Percentiles rank a stretch among this genome's conserved stretches.
Evolutionary conservation across 495 filamentous ascomycete genomes (phyloP).

Genomic region (Glonium stellatum): DNA sequence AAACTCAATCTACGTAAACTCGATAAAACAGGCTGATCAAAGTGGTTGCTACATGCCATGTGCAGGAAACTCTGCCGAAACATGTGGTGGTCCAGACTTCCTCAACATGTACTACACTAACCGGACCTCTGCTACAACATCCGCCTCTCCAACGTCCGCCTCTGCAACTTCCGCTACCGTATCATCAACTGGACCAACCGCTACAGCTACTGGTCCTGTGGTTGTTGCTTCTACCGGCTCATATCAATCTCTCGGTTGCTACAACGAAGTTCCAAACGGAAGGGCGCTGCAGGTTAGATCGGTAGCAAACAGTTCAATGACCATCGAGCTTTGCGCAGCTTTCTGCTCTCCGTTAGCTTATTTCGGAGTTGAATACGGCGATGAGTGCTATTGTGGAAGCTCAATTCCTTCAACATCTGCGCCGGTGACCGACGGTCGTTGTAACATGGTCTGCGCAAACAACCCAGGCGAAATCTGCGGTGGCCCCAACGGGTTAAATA

Average conservation of each 20-base stretch:
- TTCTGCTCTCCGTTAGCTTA: conserved; percentile 14
- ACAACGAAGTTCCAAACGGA: conserved; percentile 11
- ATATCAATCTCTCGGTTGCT: conserved; percentile 11
- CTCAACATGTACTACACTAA: conserved; percentile 2
- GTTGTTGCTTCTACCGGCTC: background rate
- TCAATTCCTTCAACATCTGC: background rate
- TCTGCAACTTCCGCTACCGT: background rate
- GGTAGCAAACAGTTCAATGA: conserved; percentile 9
- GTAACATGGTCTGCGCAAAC: conserved; percentile 46
- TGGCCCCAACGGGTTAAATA: background rate
- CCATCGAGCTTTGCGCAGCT: conserved; percentile 13
- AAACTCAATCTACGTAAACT: conserved; percentile 14
- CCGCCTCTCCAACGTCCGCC: too few species aligned
- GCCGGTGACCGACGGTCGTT: conserved; percentile 32
- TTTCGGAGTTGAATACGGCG: conserved; percentile 24
- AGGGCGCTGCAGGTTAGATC: conserved; percentile 10
- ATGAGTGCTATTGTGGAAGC: conserved; percentile 23
- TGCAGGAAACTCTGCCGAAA: background rate
- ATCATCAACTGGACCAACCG: conserved; percentile 1
- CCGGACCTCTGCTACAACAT: background rate
- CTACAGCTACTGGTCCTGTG: background rate
- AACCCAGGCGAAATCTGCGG: conserved; percentile 22
- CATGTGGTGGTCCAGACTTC: conserved; percentile 3
- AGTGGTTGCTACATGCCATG: conserved; percentile 4
- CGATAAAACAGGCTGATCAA: background rate